phyloP scores from a whole-genome alignment of 2,329 filamentous ascomycete genomes.

The Capronia coronata region DNA sequence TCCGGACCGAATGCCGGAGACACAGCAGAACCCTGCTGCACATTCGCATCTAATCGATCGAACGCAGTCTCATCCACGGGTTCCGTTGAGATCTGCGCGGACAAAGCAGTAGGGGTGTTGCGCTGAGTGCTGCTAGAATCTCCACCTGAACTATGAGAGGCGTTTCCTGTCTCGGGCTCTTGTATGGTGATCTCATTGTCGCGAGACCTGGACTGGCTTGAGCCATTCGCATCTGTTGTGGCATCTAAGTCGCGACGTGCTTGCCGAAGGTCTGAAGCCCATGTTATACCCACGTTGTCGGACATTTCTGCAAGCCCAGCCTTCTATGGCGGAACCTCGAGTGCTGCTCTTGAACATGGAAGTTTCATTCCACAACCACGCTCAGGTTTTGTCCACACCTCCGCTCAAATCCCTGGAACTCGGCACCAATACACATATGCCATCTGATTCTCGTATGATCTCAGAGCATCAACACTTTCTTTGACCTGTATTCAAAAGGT shows the following conservation, averaged over 20 bases:
- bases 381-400: slow-evolving; percentile 1
- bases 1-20: slow-evolving; percentile 7
- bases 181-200: slow-evolving; percentile 1
- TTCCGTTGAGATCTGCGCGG: slow-evolving; percentile 12
- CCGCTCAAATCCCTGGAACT: slow-evolving; percentile 8
- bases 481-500: neutral
- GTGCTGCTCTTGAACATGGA: slow-evolving; percentile 10
- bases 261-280: slow-evolving; percentile 18
- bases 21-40: slow-evolving; percentile 3
- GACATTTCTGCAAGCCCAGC: slow-evolving; percentile 11
- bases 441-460: slow-evolving; percentile 3
- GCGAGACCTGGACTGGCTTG: neutral
- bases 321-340: slow-evolving; percentile 1
- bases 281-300: slow-evolving; percentile 21
- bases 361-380: neutral
- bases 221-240: neutral
- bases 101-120: slow-evolving; percentile 20
- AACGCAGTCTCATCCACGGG: slow-evolving; percentile 15
- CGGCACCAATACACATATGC: slow-evolving; percentile 4
- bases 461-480: neutral
- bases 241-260: slow-evolving; percentile 1
- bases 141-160: slow-evolving; percentile 8
- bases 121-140: slow-evolving; percentile 18
- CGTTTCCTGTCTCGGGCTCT: neutral
- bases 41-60: slow-evolving; percentile 2